A percentile compares a stretch with the other conserved stretches of the same genome.
These are phyloP conservation scores for Tetragonia tetragonoides DNA, from an alignment of 148 eudicot species.

Conservation along the genomic window DNA sequence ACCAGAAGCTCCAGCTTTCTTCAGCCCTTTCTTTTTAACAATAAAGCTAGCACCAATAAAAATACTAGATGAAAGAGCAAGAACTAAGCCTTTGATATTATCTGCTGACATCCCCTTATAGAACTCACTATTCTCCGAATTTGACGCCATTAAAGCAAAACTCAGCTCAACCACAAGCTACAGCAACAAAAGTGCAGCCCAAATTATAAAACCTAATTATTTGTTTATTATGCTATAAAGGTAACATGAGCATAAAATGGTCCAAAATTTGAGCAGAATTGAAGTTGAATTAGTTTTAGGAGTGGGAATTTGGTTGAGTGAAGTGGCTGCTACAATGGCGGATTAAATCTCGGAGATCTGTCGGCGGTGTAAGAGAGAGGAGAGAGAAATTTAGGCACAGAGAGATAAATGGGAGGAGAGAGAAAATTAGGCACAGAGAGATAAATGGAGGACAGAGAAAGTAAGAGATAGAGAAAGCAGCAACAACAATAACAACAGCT, in stretches of 20 bases:
- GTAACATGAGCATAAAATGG: too few relatives aligned
- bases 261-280: not conserved
- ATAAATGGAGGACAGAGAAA: too few relatives aligned
- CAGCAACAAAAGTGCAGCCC: not conserved
- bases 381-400: not conserved
- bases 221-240: too few relatives aligned
- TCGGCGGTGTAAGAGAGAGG: not conserved
- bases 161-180: not conserved
- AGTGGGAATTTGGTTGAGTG: not conserved
- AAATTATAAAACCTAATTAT: too few relatives aligned
- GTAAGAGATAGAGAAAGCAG: too few relatives aligned
- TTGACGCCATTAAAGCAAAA: conserved; percentile 11
- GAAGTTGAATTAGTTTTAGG: not conserved
- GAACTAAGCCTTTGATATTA: conserved; percentile 29
- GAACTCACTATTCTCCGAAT: conserved; percentile 12
- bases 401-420: not conserved
- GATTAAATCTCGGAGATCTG: conserved; percentile 7
- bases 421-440: not conserved
- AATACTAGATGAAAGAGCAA: conserved; percentile 31
- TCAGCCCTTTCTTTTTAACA: conserved; percentile 35
- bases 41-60: conserved; percentile 35
- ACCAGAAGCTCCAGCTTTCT: conserved; percentile 38
- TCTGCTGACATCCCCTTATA: conserved; percentile 32
- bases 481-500: not conserved
- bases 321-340: not conserved